Evolutionary conservation across 2,329 filamentous ascomycete species (phyloP), one percentile per base, ranked within the genome.

Genomic region (Aureobasidium sp.): DNA sequence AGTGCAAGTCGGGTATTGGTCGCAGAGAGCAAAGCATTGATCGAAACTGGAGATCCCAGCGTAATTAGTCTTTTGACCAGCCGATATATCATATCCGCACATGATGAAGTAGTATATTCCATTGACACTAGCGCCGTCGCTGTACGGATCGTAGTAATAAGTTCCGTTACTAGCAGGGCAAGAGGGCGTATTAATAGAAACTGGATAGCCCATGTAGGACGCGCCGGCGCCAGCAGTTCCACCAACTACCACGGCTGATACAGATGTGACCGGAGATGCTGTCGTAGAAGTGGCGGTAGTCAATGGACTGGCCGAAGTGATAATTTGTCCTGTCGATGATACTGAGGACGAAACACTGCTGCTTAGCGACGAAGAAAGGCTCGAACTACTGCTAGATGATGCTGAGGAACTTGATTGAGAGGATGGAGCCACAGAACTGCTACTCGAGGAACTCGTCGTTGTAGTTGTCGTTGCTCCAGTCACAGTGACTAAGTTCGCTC

Each of bases 21-120:
- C 59, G 31, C 59, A 62, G 13, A 31, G 8, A 18, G 47, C 15
- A 27, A 62, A 62, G 47, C 59, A 62, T 13, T 31, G 18, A 20
- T 62, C 47, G 23, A 27, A 62, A 15, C 13, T 36, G 33, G 33
- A 8, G 33, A 36, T 36, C 33, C 33, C 33, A 13, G 7, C 13
- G 33, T 36, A 36, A n/a, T n/a, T n/a, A n/a, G n/a, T n/a, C n/a
- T n/a, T n/a, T n/a, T n/a, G n/a, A 18, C 29, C 50, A 27, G 13
- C n/a, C 7, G 16, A 4, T 6, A 53, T 20, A 25, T 62, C 59
- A 27, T 62, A 62, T 15, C 59, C 59, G 13, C 59, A 62, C 59
- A 62, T 62, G 47, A 62, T 53, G 20, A 62, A 62, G 36, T 62
- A 62, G 48, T 62, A 62, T 3, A 62, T 47, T 2, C 59, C 59